A percentile compares a stretch with the other conserved stretches of the same genome.
Evolutionary conservation across 1,139 yeast species (phyloP).

Genomic region (Pichia sp.): DNA sequence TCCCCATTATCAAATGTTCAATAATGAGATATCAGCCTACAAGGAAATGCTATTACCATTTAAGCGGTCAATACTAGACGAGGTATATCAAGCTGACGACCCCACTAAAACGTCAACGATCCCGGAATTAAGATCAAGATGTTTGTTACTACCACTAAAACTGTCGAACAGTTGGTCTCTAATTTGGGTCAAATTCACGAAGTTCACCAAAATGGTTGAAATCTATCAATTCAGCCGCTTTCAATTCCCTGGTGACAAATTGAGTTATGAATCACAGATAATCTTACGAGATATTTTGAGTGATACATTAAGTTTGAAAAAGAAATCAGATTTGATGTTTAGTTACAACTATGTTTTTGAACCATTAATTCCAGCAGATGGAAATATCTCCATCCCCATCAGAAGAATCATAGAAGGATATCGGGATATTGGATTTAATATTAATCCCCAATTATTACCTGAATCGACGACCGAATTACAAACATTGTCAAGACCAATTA

Average conservation of each 20-base stretch:
- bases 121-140: constrained; percentile 8
- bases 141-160: constrained; percentile 16
- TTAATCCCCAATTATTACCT: constrained; percentile 1
- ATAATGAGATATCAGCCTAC: background rate
- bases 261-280: constrained; percentile 12
- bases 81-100: background rate
- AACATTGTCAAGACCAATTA: too few relatives aligned
- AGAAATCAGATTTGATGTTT: constrained; percentile 10
- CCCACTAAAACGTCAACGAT: background rate
- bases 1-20: too few relatives aligned
- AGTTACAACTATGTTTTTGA: constrained; percentile 8
- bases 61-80: constrained; percentile 1
- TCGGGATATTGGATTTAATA: constrained; percentile 16
- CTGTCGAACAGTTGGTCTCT: constrained; percentile 17
- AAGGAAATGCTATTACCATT: constrained; percentile 6
- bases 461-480: background rate
- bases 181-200: constrained; percentile 20
- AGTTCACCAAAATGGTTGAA: constrained; percentile 11
- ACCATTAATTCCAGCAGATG: too few relatives aligned
- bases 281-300: constrained; percentile 11
- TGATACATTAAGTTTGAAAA: constrained; percentile 9
- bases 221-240: constrained; percentile 14
- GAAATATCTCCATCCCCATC: too few relatives aligned
- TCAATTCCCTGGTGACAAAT: constrained; percentile 5
- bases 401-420: constrained; percentile 16